Base-by-base conservation (phyloP, 768 basidiomycete species). In the Rhizopogon roseolus region DNA sequence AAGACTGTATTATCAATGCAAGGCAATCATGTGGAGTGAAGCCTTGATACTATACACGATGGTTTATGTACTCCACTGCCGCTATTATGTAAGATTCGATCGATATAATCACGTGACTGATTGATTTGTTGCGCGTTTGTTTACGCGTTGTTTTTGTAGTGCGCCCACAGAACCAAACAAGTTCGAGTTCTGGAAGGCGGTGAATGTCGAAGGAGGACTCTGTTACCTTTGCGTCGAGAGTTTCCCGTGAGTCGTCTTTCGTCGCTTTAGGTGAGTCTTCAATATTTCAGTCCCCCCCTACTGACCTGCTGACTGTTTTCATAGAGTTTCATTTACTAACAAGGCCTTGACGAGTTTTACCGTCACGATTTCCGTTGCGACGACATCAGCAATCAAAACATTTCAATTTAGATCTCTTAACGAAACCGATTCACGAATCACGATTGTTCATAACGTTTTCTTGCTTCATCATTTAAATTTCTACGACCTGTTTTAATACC, bases 101-200 rank as follows among this genome's bases (percentile, higher is more conserved):
- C 34, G 10, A 11, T 3, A 22, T 1, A 1, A 22, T 22, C 22
- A 22, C 22, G 64, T 64, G 62, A 42, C 49, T n/a, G n/a, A 13
- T 57, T 52, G 25, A 63, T 60, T 58, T 50, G 13, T 36, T 59
- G 44, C 58, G 57, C 19, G 59, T 50, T 58, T 70, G 40, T 70
- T 68, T 67, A 64, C 69, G 67, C 49, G 67, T 64, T 70, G 41
- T 68, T 68, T 68, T 51, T 68, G 48, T 2, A 7, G 0, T 29
- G 17, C 28, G 8, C 59, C 66, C 58, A 70, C 69, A 69, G 54
- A 46, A 40, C 52, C 68, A 68, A 68, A 68, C 57, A 68, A 62
- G 67, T 68, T 68, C 69, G 55, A 70, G 19, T 70, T 70, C 57
- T 19, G 56, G 17, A 32, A 17, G 38, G 42, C 32, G 5, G 28